Evolutionary conservation across 106 monocot species (phyloP).

Genomic region (Phalaenopsis equestris): DNA sequence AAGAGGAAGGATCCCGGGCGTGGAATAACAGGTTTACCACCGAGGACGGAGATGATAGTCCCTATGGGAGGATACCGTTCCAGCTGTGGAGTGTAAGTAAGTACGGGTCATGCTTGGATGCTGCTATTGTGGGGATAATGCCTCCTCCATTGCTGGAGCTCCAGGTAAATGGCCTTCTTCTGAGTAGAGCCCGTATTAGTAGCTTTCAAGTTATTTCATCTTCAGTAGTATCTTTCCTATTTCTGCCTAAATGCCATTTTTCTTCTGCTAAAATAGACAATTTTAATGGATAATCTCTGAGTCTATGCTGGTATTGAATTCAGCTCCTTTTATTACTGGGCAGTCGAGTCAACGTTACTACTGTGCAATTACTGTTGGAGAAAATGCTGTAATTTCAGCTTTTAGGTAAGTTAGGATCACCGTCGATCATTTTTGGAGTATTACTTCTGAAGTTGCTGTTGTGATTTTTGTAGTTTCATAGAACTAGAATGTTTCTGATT

Average conservation of each 20-base stretch:
- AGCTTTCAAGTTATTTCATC: not conserved
- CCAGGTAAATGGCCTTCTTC: conserved; percentile 40
- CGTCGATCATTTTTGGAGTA: not conserved
- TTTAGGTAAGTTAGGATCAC: conserved; percentile 45
- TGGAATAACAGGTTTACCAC: conserved; percentile 36
- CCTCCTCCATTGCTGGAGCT: conserved; percentile 92
- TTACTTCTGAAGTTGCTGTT: not conserved
- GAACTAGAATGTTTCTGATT: not conserved
- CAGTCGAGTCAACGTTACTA: conserved; percentile 84
- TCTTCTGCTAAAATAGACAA: conserved; percentile 10
- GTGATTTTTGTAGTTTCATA: not conserved
- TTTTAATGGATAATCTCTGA: conserved; percentile 37
- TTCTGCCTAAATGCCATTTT: too few species aligned
- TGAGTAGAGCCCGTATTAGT: not conserved
- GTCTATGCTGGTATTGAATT: conserved; percentile 77
- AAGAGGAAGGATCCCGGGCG: conserved; percentile 25
- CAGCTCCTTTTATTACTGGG: conserved; percentile 76
- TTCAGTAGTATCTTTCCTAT: not conserved
- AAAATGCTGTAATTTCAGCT: conserved; percentile 83
- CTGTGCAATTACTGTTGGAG: conserved; percentile 75
- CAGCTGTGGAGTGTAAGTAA: conserved; percentile 83
- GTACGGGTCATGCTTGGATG: conserved; percentile 73
- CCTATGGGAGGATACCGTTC: conserved; percentile 47
- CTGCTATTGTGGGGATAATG: conserved; percentile 85
- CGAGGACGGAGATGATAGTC: conserved; percentile 34